Percentiles rank a stretch among this genome's conserved stretches.
These are phyloP conservation scores for Aspergillus coremiiformis DNA, from an alignment of 495 filamentous ascomycete genomes.

Conservation along the genomic window DNA sequence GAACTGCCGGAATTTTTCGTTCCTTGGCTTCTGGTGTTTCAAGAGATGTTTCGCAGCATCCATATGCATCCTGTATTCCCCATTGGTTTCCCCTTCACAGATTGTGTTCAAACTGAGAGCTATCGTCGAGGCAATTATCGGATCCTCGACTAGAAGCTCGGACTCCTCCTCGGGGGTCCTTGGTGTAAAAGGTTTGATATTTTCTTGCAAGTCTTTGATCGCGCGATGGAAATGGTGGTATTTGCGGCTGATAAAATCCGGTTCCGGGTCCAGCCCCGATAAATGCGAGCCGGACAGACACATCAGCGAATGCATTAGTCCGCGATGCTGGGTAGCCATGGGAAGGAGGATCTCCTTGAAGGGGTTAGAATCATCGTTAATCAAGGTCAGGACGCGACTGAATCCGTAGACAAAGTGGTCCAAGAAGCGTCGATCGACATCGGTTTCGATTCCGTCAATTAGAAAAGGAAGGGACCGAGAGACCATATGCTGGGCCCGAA, in stretches of 20 bases:
- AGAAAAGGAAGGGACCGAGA: conserved; percentile 65
- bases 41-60: conserved; percentile 67
- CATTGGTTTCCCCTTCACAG: conserved; percentile 66
- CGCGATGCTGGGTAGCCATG: conserved; percentile 73
- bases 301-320: conserved; percentile 89
- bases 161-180: conserved; percentile 22
- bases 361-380: conserved; percentile 78
- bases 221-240: conserved; percentile 43
- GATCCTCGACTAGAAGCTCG: conserved; percentile 41
- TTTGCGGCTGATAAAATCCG: conserved; percentile 39
- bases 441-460: conserved; percentile 80
- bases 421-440: conserved; percentile 74
- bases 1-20: conserved; percentile 66
- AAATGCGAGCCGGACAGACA: conserved; percentile 81
- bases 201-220: conserved; percentile 40
- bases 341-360: conserved; percentile 85
- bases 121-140: conserved; percentile 71
- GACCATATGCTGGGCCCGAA: conserved; percentile 32
- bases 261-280: conserved; percentile 41
- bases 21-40: conserved; percentile 47
- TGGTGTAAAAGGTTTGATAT: conserved; percentile 32
- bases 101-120: conserved; percentile 77
- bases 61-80: conserved; percentile 77
- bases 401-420: conserved; percentile 80
- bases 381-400: conserved; percentile 72